These are phyloP conservation scores for Blastocystis sp. DNA, from an alignment of 352 stramenopile species.

Conservation along the genomic window DNA sequence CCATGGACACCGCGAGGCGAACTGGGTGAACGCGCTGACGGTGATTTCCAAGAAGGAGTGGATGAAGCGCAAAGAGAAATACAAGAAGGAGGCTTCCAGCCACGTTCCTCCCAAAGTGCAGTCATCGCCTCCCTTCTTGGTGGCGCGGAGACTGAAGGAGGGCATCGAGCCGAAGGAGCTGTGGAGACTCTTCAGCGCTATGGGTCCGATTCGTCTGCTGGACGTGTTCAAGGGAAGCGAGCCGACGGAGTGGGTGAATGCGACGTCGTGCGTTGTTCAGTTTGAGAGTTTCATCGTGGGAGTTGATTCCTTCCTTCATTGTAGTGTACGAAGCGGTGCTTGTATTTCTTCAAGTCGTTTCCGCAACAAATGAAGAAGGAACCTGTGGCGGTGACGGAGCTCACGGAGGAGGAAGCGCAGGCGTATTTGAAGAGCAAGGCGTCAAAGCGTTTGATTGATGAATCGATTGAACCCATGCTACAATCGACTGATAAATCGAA, in stretches of 20 bases:
- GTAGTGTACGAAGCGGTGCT: neutral
- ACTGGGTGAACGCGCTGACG: neutral
- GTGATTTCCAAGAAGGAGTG: neutral
- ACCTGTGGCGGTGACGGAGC: neutral
- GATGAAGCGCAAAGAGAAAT: neutral
- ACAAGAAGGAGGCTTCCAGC: neutral
- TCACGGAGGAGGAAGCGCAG: neutral
- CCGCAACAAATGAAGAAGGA: neutral
- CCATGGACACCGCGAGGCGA: neutral
- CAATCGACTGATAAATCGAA: no score
- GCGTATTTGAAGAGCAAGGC: neutral
- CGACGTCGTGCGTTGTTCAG: neutral
- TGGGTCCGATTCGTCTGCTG: neutral
- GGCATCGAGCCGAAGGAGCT: neutral
- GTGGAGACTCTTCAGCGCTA: neutral
- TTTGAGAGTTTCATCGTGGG: neutral
- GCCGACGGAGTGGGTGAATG: neutral
- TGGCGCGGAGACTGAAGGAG: neutral
- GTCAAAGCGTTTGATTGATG: neutral
- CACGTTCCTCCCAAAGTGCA: neutral
- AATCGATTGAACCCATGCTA: no score
- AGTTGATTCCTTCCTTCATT: neutral
- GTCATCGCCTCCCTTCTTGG: neutral
- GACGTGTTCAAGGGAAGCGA: neutral
- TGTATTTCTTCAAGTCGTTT: neutral